Percentiles rank a stretch among this genome's conserved stretches.
Conservation (phyloP, 2,329 filamentous ascomycete species). For the Capronia epimyces region DNA sequence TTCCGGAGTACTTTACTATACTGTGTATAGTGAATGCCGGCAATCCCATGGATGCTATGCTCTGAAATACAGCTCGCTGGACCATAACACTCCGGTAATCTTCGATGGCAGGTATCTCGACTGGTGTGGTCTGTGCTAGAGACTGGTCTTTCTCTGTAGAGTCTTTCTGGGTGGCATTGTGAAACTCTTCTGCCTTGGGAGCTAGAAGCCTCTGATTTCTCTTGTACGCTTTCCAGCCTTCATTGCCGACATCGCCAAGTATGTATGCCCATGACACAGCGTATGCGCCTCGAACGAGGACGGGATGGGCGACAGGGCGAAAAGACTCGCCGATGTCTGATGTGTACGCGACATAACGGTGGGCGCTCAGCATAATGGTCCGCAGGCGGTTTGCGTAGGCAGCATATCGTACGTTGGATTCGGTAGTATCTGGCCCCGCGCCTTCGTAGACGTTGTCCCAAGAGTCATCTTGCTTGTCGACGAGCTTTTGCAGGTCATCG, state of each 20-base stretch:
- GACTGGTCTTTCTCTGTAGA: slow-evolving; percentile 56
- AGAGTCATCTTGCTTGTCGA: slow-evolving; percentile 63
- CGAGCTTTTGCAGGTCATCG: slow-evolving; percentile 50
- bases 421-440: slow-evolving; percentile 67
- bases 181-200: slow-evolving; percentile 52
- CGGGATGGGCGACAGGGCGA: slow-evolving; percentile 82
- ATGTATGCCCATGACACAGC: slow-evolving; percentile 90
- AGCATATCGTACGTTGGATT: slow-evolving; percentile 81
- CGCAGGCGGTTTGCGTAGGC: slow-evolving; percentile 81
- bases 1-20: slow-evolving; percentile 82
- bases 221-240: slow-evolving; percentile 92
- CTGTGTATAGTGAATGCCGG: slow-evolving; percentile 92
- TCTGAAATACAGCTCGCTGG: slow-evolving; percentile 85
- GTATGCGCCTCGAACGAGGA: slow-evolving; percentile 75
- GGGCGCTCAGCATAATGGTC: slow-evolving; percentile 81
- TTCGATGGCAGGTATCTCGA: slow-evolving; percentile 65
- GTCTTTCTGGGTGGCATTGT: slow-evolving; percentile 11
- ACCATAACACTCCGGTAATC: slow-evolving; percentile 89
- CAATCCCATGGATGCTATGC: slow-evolving; percentile 84
- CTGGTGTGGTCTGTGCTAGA: slow-evolving; percentile 32
- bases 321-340: slow-evolving; percentile 96
- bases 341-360: slow-evolving; percentile 95
- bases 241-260: slow-evolving; percentile 80
- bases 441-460: slow-evolving; percentile 74
- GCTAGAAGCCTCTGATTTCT: slow-evolving; percentile 73